Conservation (phyloP, 805 yeast genomes). For the Cyberlindnera misumaiensis region DNA sequence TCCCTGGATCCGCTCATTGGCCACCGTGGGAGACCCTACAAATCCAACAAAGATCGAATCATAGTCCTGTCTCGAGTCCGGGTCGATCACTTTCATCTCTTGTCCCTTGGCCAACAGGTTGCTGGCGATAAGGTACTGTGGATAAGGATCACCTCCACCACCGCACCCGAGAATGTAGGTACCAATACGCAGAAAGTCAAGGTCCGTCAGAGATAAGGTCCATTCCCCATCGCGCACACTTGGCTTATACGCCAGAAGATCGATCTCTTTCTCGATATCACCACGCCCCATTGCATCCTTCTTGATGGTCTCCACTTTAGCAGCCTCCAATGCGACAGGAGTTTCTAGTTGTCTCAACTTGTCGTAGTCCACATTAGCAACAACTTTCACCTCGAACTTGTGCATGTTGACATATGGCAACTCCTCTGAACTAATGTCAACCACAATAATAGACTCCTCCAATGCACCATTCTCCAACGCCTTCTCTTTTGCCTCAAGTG, state of each 20-base stretch:
- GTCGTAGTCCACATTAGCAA: slow-evolving; percentile 39
- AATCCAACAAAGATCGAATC: slow-evolving; percentile 26
- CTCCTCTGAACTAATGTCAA: slow-evolving; percentile 24
- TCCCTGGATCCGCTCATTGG: slow-evolving; percentile 36
- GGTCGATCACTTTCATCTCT: slow-evolving; percentile 30
- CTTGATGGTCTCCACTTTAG: slow-evolving; percentile 5
- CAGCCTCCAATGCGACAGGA: neutral
- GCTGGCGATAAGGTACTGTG: slow-evolving; percentile 30
- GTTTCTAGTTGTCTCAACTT: slow-evolving; percentile 11
- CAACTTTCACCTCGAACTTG: slow-evolving; percentile 31
- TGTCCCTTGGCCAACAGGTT: slow-evolving; percentile 31
- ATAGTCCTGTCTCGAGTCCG: slow-evolving; percentile 3
- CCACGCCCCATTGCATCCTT: slow-evolving; percentile 9
- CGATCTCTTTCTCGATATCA: slow-evolving; percentile 1
- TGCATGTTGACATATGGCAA: slow-evolving; percentile 29
- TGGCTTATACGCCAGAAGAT: slow-evolving; percentile 25
- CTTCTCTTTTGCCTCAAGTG: slow-evolving; percentile 17
- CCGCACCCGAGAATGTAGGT: slow-evolving; percentile 44
- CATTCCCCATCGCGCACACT: slow-evolving; percentile 26
- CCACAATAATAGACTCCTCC: slow-evolving; percentile 20
- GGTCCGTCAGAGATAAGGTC: slow-evolving; percentile 29
- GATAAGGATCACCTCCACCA: slow-evolving; percentile 46
- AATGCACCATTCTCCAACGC: slow-evolving; percentile 25
- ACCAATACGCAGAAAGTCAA: slow-evolving; percentile 37
- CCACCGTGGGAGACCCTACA: slow-evolving; percentile 44